Base-by-base conservation (phyloP, 441 rosid genomes). In the Iberis amara region DNA sequence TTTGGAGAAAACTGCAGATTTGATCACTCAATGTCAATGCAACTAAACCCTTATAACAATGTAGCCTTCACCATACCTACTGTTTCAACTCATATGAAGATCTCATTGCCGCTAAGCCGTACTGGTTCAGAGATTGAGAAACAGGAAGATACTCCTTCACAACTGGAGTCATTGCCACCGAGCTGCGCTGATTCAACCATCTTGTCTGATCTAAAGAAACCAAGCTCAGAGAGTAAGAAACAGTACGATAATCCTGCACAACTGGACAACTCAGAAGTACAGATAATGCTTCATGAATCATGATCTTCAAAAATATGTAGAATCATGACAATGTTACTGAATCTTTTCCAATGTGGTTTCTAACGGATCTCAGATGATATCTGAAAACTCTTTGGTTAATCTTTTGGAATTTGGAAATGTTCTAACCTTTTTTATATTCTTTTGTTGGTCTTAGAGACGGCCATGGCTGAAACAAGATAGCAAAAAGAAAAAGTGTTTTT, bases 1-100 rank as follows among this genome's bases (percentile, higher is more conserved):
- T 80, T 47, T 35, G 90, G 95, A 15, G 75, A 79, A 58, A 77
- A 65, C 49, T 85, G 90, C 74, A 77, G 69, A 75, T 83, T 68
- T 30, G 95, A 86, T 71, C 95, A 86, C 59, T 79, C 89, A 28
- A 65, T 60, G 68, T 79, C 89, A 28, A 65, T 60, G 68, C 47
- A 66, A 51, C 70, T 72, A 50, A 80, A 78, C 65, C 58, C 82
- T 39, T 71, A 53, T 41, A 57, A 38, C 27, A 36, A 57, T 69
- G 75, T 74, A 46, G 39, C 72, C 42, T 52, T 68, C 66, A 70
- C 72, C 69, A 31, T 65, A 45, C n/a, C 70, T 56, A 76, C 79
- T 32, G 68, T 76, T 28, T 37, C 72, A 64, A 66, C 65, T 51
- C 73, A 69, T 65, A 74, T 69, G 45, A 70, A 57, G 50, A 73